Percentiles rank a stretch among this genome's conserved stretches.
These are phyloP conservation scores for Chalaropsis ovoidea DNA, from an alignment of 2,329 filamentous ascomycete genomes.

Conservation along the genomic window DNA sequence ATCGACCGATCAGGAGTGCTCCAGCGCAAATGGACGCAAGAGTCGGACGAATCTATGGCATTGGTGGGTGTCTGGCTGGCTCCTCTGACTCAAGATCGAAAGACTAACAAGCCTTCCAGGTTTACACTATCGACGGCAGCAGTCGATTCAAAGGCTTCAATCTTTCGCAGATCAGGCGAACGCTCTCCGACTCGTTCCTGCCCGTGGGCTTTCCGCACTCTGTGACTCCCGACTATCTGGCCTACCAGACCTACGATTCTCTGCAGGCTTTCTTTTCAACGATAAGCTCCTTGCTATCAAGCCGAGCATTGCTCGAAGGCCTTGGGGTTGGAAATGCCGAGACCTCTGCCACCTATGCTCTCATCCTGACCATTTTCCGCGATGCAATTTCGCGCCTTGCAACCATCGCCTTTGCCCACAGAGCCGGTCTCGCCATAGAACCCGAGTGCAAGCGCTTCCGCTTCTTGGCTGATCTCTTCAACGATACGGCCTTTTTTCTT, in stretches of 20 bases:
- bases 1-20: slow-evolving; percentile 35
- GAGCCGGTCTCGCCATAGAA: slow-evolving; percentile 70
- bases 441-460: slow-evolving; percentile 87
- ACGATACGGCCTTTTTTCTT: slow-evolving; percentile 76
- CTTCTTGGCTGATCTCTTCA: slow-evolving; percentile 77
- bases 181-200: slow-evolving; percentile 60
- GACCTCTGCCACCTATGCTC: slow-evolving; percentile 67
- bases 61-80: not conserved
- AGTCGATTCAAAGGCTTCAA: slow-evolving; percentile 9
- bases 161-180: slow-evolving; percentile 16
- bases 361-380: slow-evolving; percentile 73
- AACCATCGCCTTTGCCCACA: slow-evolving; percentile 77
- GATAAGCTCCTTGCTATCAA: slow-evolving; percentile 69
- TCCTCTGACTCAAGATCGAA: too few relatives aligned
- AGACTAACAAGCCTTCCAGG: not conserved
- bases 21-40: slow-evolving; percentile 31
- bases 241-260: slow-evolving; percentile 62
- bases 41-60: slow-evolving; percentile 18
- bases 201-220: slow-evolving; percentile 82
- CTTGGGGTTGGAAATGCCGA: slow-evolving; percentile 75
- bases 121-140: slow-evolving; percentile 8
- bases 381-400: slow-evolving; percentile 71
- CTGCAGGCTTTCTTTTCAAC: slow-evolving; percentile 76
- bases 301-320: slow-evolving; percentile 65
- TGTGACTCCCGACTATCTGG: slow-evolving; percentile 73